These are phyloP conservation scores for Populus euphratica DNA, from an alignment of 345 rosid species.

Conservation along the genomic window DNA sequence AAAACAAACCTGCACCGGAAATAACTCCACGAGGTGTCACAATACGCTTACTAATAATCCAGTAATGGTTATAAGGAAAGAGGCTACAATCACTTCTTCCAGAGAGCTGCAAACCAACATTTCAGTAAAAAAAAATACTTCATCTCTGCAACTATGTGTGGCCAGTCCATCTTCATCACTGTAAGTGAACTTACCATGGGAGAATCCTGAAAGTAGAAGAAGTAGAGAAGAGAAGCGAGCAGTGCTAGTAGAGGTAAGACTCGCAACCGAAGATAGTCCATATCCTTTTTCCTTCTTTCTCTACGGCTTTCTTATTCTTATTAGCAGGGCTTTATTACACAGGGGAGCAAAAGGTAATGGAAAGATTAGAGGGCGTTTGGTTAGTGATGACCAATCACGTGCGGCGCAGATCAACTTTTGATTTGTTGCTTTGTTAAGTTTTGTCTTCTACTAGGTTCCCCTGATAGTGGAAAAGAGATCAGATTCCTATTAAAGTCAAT, in stretches of 20 bases:
- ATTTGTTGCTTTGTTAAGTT: too few relatives aligned
- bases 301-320: not conserved
- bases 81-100: slow-evolving; percentile 54
- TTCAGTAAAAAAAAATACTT: not conserved
- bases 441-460: not conserved
- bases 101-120: too few relatives aligned
- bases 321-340: too few relatives aligned
- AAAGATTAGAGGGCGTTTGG: not conserved
- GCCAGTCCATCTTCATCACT: too few relatives aligned
- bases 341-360: too few relatives aligned
- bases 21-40: slow-evolving; percentile 65
- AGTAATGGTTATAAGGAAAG: slow-evolving; percentile 58
- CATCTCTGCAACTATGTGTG: too few relatives aligned
- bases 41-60: slow-evolving; percentile 69
- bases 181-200: slow-evolving; percentile 36
- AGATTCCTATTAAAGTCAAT: not conserved
- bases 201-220: slow-evolving; percentile 42
- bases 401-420: too few relatives aligned
- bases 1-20: slow-evolving; percentile 69
- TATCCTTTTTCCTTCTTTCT: slow-evolving; percentile 19
- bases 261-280: slow-evolving; percentile 51
- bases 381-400: too few relatives aligned
- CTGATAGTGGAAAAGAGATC: not conserved
- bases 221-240: slow-evolving; percentile 36
- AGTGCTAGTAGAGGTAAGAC: slow-evolving; percentile 50